Conservation (phyloP, 208 protist genomes). For the Leishmania major region DNA sequence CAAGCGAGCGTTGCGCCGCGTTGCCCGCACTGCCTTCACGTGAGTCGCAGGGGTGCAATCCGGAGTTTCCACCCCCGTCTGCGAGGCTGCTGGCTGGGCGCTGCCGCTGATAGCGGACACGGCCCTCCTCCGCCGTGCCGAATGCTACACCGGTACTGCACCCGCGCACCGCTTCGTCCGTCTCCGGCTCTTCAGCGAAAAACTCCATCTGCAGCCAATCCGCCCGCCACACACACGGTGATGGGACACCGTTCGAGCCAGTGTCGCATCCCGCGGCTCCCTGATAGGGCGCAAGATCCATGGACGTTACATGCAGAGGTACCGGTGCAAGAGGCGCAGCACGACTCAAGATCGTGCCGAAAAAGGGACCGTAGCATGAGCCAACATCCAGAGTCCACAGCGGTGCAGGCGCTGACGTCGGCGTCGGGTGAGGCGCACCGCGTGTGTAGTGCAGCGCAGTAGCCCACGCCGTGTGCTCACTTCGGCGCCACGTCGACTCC, state of each 20-base stretch:
- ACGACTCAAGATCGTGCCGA: conserved; percentile 31
- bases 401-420: conserved; percentile 17
- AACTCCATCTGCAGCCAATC: conserved; percentile 77
- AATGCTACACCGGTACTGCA: neutral
- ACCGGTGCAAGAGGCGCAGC: conserved; percentile 31
- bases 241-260: neutral
- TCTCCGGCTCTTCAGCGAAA: conserved; percentile 15
- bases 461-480: conserved; percentile 15
- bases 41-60: neutral
- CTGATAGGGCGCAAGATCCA: conserved; percentile 72
- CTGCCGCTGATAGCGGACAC: conserved; percentile 4
- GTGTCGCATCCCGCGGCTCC: neutral
- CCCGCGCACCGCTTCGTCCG: neutral
- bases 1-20: neutral
- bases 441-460: conserved; percentile 17
- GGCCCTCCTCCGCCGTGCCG: conserved; percentile 14
- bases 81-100: neutral
- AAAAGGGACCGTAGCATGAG: conserved; percentile 86
- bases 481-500: conserved; percentile 25
- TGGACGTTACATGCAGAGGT: conserved; percentile 54
- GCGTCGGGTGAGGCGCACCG: neutral
- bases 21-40: neutral
- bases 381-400: conserved; percentile 79
- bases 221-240: conserved; percentile 31
- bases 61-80: neutral